A percentile compares a stretch with the other conserved stretches of the same genome.
phyloP scores from a whole-genome alignment of 495 filamentous ascomycete species.

The Durotheca rogersii region DNA sequence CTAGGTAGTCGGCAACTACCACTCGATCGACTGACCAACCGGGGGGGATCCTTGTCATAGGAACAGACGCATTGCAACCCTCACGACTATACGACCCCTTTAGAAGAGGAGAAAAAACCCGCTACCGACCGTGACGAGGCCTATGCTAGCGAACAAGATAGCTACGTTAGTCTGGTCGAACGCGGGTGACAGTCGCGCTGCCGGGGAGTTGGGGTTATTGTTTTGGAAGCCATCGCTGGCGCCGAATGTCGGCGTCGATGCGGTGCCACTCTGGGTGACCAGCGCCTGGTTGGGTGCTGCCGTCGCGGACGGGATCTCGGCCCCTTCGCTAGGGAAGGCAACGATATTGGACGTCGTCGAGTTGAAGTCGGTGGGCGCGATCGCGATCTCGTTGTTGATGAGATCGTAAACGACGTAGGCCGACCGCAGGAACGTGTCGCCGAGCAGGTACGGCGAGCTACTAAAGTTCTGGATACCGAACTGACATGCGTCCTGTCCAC shows the following conservation, averaged over 20 bases:
- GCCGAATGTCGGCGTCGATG: slow-evolving; percentile 39
- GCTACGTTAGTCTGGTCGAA: slow-evolving; percentile 38
- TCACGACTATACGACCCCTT: slow-evolving; percentile 1
- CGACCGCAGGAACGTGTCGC: slow-evolving; percentile 92
- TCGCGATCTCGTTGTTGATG: slow-evolving; percentile 78
- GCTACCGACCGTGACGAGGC: slow-evolving; percentile 43
- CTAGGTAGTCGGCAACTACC: too few relatives aligned
- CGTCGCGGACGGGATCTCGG: slow-evolving; percentile 52
- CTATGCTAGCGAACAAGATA: slow-evolving; percentile 40
- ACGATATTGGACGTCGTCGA: slow-evolving; percentile 59
- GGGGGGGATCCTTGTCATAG: too few relatives aligned
- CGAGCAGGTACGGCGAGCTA: slow-evolving; percentile 64
- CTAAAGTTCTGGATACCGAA: slow-evolving; percentile 77
- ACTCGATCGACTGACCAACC: too few relatives aligned
- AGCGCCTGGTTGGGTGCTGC: slow-evolving; percentile 44
- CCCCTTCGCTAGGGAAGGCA: slow-evolving; percentile 50
- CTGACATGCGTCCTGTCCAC: slow-evolving; percentile 62
- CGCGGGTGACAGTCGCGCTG: slow-evolving; percentile 32
- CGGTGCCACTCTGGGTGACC: slow-evolving; percentile 33
- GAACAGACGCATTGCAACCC: too few relatives aligned
- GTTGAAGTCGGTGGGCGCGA: slow-evolving; percentile 89
- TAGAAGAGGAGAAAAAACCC: slow-evolving; percentile 41
- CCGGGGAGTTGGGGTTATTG: slow-evolving; percentile 28
- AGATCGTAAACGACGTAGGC: slow-evolving; percentile 96
- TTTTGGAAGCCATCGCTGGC: slow-evolving; percentile 43